Percentiles rank a stretch among this genome's conserved stretches.
These are phyloP conservation scores for Penicillium expansum DNA, from an alignment of 2,329 filamentous ascomycete genomes.

Conservation along the genomic window DNA sequence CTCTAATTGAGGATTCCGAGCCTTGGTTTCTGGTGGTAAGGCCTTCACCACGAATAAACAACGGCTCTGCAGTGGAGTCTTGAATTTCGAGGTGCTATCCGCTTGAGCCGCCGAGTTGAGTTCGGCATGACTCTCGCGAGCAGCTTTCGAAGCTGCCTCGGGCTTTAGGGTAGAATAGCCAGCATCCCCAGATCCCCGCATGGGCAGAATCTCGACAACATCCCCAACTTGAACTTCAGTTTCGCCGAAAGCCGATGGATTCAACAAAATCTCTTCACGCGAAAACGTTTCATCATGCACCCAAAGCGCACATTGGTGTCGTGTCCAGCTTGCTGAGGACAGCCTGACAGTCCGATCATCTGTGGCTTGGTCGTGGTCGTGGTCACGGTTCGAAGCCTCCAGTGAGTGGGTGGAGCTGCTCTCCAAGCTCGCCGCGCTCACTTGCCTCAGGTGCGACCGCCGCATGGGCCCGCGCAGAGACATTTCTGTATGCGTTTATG, in stretches of 20 bases:
- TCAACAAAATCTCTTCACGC: slow-evolving; percentile 75
- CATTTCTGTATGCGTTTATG: slow-evolving; percentile 28
- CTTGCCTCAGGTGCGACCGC: slow-evolving; percentile 42
- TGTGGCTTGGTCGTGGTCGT: slow-evolving; percentile 27
- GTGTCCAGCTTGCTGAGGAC: slow-evolving; percentile 29
- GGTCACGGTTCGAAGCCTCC: slow-evolving; percentile 28
- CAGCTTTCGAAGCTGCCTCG: slow-evolving; percentile 28
- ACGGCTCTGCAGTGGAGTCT: slow-evolving; percentile 38
- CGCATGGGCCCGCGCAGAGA: slow-evolving; percentile 40
- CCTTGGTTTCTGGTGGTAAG: slow-evolving; percentile 65
- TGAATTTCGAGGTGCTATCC: slow-evolving; percentile 34
- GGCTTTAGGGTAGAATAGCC: slow-evolving; percentile 28
- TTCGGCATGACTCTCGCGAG: slow-evolving; percentile 31
- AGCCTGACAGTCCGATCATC: slow-evolving; percentile 28
- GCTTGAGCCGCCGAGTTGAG: slow-evolving; percentile 22
- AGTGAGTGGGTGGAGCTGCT: slow-evolving; percentile 34
- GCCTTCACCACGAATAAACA: slow-evolving; percentile 73
- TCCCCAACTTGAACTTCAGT: slow-evolving; percentile 62
- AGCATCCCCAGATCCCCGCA: slow-evolving; percentile 48
- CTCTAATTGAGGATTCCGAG: slow-evolving; percentile 63
- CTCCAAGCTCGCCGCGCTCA: slow-evolving; percentile 42
- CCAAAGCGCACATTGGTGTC: slow-evolving; percentile 50
- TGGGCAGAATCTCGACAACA: slow-evolving; percentile 68
- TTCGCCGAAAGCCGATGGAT: slow-evolving; percentile 66
- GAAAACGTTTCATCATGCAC: slow-evolving; percentile 71